Base-by-base conservation (phyloP, 345 rosid species). In the Eucalyptus lansdowneana region DNA sequence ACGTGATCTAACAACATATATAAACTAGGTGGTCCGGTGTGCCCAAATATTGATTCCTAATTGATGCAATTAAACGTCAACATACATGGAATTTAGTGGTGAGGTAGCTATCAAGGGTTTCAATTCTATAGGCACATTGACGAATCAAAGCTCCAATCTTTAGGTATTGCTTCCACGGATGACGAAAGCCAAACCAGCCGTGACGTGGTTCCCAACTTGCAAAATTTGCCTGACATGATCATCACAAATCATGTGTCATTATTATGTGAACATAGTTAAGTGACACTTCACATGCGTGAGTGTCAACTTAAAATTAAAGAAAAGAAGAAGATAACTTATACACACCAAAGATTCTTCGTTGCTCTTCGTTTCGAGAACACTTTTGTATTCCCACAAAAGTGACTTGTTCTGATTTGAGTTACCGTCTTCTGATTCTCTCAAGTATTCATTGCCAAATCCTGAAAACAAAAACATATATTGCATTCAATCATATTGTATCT, bases 141-240 rank as follows among this genome's bases (percentile, higher is more conserved):
- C 97, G 93, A 53, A 91, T 91, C 80, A 92, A 87, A 44, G 91
- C 89, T 89, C 95, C 97, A 44, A 96, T 27, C 88, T 93, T 88
- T 11, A 94, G 93, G 91, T 96, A 97, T 15, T 91, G 94, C 86
- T 94, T 94, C 98, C 98, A 96, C 6, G 99, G 98, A 91, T 97
- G 98, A 3, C 94, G 92, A 90, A 96, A 96, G 53, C 86, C 86
- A 92, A 97, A 97, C 45, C 90, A 88, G 22, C 99, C 99, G 49
- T 96, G 99, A 50, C 94, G 89, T 34, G 99, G 99, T 86, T 97
- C 98, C 99, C 99, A 97, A 90, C 94, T 93, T 2, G 98, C 98
- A 88, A 93, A 96, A 89, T 96, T 95, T 24, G 97, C 98, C 99
- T 96, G 93, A 40, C 54, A 11, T 72, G 42, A 88, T 24, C 54